Evolutionary conservation across 176 grass and related monocot species (phyloP).

Genomic region (Olyra latifolia): DNA sequence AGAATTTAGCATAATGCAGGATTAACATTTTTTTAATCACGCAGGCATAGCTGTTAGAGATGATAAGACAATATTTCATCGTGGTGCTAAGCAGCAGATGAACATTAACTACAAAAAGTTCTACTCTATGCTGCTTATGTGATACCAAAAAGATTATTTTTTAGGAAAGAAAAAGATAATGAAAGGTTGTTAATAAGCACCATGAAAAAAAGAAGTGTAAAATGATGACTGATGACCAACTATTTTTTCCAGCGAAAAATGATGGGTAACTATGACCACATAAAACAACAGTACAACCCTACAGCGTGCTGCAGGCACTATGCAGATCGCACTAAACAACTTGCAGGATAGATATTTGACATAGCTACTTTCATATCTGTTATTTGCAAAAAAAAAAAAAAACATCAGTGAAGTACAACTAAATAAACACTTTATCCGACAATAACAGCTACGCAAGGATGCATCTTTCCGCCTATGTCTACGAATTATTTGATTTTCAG

Average conservation of each 20-base stretch:
- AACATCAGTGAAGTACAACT: neutral
- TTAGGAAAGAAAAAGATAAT: neutral
- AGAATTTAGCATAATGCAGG: neutral
- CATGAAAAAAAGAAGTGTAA: neutral
- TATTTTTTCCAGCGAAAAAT: neutral
- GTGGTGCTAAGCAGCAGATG: neutral
- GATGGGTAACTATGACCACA: slow-evolving; percentile 11
- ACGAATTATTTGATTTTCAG: neutral
- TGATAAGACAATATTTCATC: neutral
- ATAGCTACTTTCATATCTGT: neutral
- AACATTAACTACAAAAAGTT: neutral
- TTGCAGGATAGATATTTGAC: slow-evolving; percentile 8
- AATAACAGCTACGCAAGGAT: neutral
- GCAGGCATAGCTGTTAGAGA: neutral
- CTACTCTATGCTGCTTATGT: neutral
- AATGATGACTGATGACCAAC: neutral
- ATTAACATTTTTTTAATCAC: neutral
- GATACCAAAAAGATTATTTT: neutral
- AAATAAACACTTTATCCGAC: slow-evolving; percentile 13
- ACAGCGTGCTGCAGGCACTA: neutral
- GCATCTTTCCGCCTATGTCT: neutral
- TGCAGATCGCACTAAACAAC: slow-evolving; percentile 45
- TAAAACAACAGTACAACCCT: neutral
- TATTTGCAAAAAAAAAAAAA: slow-evolving; percentile 2
- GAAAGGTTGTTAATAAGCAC: neutral